Percentiles rank a stretch among this genome's conserved stretches.
These are phyloP conservation scores for Leucoagaricus sp. DNA, from an alignment of 1,284 basidiomycete species.

Conservation along the genomic window DNA sequence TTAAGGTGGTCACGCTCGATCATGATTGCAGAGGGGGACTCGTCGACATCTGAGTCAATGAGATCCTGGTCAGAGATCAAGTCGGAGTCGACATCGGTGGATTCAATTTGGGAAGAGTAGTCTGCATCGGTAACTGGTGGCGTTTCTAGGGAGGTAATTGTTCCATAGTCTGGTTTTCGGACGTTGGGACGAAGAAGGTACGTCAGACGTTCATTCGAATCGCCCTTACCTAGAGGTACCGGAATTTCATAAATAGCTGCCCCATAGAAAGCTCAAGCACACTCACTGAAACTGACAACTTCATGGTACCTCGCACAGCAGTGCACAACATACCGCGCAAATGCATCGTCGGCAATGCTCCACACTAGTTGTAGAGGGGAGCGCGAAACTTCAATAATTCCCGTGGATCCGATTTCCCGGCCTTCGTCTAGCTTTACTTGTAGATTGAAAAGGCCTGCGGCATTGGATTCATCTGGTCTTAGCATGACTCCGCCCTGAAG, in stretches of 20 bases:
- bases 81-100: constrained; percentile 44
- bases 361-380: constrained; percentile 71
- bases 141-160: constrained; percentile 53
- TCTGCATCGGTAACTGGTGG: constrained; percentile 73
- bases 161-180: constrained; percentile 54
- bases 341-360: constrained; percentile 65
- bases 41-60: constrained; percentile 27
- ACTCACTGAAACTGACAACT: constrained; percentile 77
- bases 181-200: constrained; percentile 78
- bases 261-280: no score
- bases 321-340: constrained; percentile 77
- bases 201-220: constrained; percentile 61
- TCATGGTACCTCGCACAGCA: constrained; percentile 79
- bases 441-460: constrained; percentile 13
- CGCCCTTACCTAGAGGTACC: constrained; percentile 61
- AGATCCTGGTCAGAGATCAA: constrained; percentile 33
- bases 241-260: neutral
- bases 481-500: constrained; percentile 59
- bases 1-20: neutral
- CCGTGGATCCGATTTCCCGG: constrained; percentile 49
- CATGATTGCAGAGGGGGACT: neutral
- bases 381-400: constrained; percentile 63
- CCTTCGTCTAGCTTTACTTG: constrained; percentile 30
- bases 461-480: constrained; percentile 41
- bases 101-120: constrained; percentile 52